phyloP scores from a whole-genome alignment of 139 green algal species.

The Tetraselmis chui region DNA sequence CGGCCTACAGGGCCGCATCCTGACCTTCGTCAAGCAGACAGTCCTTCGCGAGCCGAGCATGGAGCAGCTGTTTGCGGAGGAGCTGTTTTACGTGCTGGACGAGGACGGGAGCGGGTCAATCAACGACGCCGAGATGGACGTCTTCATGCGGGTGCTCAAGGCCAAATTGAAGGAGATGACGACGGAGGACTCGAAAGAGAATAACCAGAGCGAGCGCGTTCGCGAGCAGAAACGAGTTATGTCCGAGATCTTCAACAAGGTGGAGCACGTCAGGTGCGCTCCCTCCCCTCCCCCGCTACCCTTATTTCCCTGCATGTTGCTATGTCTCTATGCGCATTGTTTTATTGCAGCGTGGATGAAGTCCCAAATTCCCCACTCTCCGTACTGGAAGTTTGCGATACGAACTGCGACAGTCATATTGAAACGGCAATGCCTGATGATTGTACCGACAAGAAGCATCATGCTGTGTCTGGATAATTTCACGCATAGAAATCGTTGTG shows the following conservation, averaged over 20 bases:
- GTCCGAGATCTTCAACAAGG: not conserved
- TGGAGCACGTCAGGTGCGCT: not conserved
- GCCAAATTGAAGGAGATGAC: not conserved
- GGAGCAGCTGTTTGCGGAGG: not conserved
- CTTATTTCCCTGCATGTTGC: no score
- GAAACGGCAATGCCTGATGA: no score
- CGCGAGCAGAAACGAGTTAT: not conserved
- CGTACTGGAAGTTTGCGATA: no score
- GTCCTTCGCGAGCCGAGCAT: not conserved
- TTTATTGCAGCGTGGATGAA: no score
- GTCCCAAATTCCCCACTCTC: no score
- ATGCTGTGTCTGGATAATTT: no score
- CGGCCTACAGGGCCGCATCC: not conserved
- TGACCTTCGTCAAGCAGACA: not conserved
- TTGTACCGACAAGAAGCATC: no score
- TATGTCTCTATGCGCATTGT: no score
- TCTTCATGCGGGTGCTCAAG: not conserved
- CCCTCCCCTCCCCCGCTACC: not conserved
- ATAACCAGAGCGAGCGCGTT: not conserved
- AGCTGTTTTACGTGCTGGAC: not conserved
- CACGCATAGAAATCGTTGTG: no score
- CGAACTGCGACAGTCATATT: no score
- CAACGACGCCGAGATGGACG: not conserved
- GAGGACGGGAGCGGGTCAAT: not conserved
- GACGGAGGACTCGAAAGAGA: not conserved